Evolutionary conservation across 768 basidiomycete genomes (phyloP), one percentile per base, ranked within the genome.

Genomic region (Hydnomerulius pinastri): DNA sequence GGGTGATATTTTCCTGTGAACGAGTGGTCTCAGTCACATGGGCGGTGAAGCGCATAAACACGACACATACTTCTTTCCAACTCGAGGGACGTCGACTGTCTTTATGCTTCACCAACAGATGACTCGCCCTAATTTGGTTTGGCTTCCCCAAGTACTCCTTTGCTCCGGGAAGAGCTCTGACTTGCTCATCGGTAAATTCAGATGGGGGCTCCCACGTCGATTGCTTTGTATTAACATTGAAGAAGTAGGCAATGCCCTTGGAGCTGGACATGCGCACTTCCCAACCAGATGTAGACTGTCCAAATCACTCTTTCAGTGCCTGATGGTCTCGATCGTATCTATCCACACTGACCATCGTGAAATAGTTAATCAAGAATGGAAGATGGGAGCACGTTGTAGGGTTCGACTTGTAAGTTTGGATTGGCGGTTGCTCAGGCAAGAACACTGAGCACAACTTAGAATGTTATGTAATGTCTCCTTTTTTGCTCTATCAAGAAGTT

Each of bases 41-140:
- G 43, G 11, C 35, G 12, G 44, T 39, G 35, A 50, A 18, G 54
- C 27, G 46, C 36, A 43, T 39, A 39, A 23, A 37, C 35, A 37
- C 28, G 41, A 40, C 53, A 67, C 82, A 48, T 59, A 86, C 90
- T 76, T 90, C 87, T 68, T 88, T 89, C 89, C 90, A 90, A 66
- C 88, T 91, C 35, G 87, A 81, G 28, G 90, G 85, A 23, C 88
- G 77, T 52, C 90, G 73, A 65, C 90, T 91, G 4, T 77, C 87
- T 43, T 73, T 76, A 71, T 98, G 95, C 73, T 99, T 99, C 54
- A 98, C 86, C 50, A 99, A 72, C 54, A 99, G 75, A 74, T 99
- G 97, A 63, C 92, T 93, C n/a, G 94, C 96, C 43, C 92, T 82
- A 32, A 97, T 91, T 69, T 89, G 78, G 17, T 72, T 77, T 15